These are phyloP conservation scores for Calocera viscosa DNA, from an alignment of 768 basidiomycete genomes.

Conservation along the genomic window DNA sequence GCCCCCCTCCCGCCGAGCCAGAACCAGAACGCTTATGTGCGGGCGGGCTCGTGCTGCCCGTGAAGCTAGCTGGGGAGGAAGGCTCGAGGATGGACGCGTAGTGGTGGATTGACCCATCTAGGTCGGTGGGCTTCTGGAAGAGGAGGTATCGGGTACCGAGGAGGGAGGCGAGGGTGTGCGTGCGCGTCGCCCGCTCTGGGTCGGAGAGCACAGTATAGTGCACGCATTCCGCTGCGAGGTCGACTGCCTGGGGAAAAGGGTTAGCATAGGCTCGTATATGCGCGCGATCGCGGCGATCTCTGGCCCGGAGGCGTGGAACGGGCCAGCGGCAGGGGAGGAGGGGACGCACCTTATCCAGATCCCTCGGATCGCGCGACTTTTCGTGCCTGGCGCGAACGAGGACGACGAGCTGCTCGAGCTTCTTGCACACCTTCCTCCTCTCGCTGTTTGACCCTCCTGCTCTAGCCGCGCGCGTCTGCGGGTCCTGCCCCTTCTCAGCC, in stretches of 20 bases:
- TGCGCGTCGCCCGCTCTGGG: not conserved
- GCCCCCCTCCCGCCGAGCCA: not conserved
- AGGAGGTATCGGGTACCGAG: not conserved
- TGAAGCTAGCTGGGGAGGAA: not conserved
- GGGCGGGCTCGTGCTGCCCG: not conserved
- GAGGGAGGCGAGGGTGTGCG: not conserved
- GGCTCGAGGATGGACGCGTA: conserved; percentile 7
- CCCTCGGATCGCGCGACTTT: not conserved
- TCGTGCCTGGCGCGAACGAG: not conserved
- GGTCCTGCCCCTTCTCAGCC: not conserved
- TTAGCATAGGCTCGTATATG: too few relatives aligned
- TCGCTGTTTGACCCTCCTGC: not conserved
- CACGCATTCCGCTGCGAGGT: not conserved
- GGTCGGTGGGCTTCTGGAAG: not conserved
- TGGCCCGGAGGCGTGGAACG: too few relatives aligned
- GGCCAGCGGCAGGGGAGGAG: not conserved
- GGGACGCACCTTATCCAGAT: conserved; percentile 7
- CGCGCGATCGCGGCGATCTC: too few relatives aligned
- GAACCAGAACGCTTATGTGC: not conserved
- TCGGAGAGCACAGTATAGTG: conserved; percentile 2
- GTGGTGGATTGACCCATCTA: not conserved
- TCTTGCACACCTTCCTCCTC: not conserved
- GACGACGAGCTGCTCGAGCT: not conserved
- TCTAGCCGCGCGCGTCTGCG: not conserved
- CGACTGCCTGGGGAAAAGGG: not conserved